Base-by-base conservation (phyloP, 1,284 basidiomycete genomes). In the Filobasidium uniguttulatum region DNA sequence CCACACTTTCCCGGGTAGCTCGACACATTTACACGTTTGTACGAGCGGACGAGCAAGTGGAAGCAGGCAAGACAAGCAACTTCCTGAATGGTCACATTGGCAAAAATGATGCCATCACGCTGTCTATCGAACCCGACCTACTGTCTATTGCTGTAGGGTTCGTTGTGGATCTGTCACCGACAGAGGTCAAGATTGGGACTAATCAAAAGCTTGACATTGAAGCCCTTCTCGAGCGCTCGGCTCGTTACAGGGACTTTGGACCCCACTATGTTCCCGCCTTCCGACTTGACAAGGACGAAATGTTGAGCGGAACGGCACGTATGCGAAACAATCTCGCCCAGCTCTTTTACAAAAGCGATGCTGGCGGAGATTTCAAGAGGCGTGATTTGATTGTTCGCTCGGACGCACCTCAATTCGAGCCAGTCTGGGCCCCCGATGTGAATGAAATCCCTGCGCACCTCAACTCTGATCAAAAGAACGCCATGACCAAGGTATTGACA, bases 231-330 rank as follows among this genome's bases (percentile, higher is more conserved):
- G 71, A 67, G 23, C 73, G 77, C 30, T 64, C 57, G 31, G 56
- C 57, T 48, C 55, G 56, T 15, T 54, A 54, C 10, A 45, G 26
- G 19, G 19, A 43, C 7, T 38, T 19, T 31, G 46, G 37, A 31
- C 17, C 5, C 36, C 53, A 59, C 22, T 53, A 53, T 20, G 54
- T 70, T 9, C 62, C 80, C 19, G 64, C 82, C 6, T 97, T 90
- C 70, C 78, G 91, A 22, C 81, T 98, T 53, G 93, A 98, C 73
- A 85, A 82, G 62, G 94, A 98, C 65, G 93, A 98, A 65, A 71
- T 96, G 36, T 77, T 80, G 7, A 78, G 80, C 8, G 87, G 90
- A 0, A 84, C 97, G 80, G 80, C 80, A 38, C 76, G 85, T 28
- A 80, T 97, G 59, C 77, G 93, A 5, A 82, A 87, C 57, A 97